phyloP scores from a whole-genome alignment of 768 basidiomycete genomes.

The Aureoboletus auriporus region DNA sequence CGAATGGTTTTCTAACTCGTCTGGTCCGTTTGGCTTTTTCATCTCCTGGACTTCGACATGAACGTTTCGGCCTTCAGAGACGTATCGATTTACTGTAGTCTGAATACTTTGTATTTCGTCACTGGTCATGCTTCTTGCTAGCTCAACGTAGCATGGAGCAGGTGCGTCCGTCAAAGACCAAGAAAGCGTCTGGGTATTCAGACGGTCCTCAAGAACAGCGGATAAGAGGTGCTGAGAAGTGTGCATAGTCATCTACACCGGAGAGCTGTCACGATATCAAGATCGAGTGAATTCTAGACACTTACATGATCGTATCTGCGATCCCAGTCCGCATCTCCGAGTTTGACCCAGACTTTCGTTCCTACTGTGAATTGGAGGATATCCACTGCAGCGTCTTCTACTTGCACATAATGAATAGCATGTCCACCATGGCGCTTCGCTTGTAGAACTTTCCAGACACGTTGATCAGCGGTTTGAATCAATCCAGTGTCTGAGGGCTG shows the following conservation, averaged over 20 bases:
- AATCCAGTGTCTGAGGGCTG: conserved; percentile 78
- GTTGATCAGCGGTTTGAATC: conserved; percentile 39
- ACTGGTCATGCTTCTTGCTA: conserved; percentile 60
- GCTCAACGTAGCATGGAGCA: conserved; percentile 70
- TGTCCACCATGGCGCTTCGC: conserved; percentile 67
- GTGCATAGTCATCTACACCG: conserved; percentile 71
- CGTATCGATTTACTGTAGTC: conserved; percentile 58
- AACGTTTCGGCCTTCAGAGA: conserved; percentile 64
- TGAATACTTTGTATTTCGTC: conserved; percentile 65
- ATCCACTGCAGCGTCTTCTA: conserved; percentile 36
- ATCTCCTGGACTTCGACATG: conserved; percentile 76
- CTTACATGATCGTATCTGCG: conserved; percentile 73
- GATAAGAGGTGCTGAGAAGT: conserved; percentile 83
- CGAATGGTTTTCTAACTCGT: conserved; percentile 40
- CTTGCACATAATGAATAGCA: conserved; percentile 68
- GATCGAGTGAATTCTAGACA: conserved; percentile 5
- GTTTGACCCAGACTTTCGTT: conserved; percentile 45
- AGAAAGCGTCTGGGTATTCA: conserved; percentile 67
- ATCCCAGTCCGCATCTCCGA: conserved; percentile 57
- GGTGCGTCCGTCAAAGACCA: conserved; percentile 78
- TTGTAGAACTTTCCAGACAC: conserved; percentile 56
- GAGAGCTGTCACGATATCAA: neutral
- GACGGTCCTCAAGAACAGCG: conserved; percentile 64
- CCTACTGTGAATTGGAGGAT: conserved; percentile 51
- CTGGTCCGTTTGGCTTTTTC: conserved; percentile 33